phyloP scores from a whole-genome alignment of 192 early-diverging fungal species.

The Mortierella claussenii region DNA sequence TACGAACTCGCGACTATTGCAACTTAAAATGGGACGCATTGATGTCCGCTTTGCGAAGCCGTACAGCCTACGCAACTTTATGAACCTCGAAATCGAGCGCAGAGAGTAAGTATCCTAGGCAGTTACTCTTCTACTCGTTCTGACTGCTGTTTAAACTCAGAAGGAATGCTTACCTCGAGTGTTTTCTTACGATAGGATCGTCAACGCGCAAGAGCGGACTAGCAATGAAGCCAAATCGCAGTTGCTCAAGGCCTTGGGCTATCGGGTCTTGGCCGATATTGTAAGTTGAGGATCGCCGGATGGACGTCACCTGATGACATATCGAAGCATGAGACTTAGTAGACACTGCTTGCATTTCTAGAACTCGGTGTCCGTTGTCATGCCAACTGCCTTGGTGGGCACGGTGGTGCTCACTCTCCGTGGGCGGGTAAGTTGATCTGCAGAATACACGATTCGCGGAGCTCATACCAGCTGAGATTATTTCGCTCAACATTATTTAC shows the following conservation, averaged over 20 bases:
- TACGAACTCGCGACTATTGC: constrained; percentile 63
- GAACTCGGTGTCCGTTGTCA: constrained; percentile 82
- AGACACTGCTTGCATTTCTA: no score
- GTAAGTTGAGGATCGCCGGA: constrained; percentile 53
- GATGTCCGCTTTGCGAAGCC: constrained; percentile 84
- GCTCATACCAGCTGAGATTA: no score
- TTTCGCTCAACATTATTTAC: no score
- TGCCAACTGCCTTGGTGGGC: constrained; percentile 87
- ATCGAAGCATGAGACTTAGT: no score
- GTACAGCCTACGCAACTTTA: constrained; percentile 74
- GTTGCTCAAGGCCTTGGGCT: constrained; percentile 78
- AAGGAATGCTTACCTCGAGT: no score
- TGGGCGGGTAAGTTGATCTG: constrained; percentile 72
- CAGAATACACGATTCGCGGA: not conserved
- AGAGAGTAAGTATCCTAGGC: constrained; percentile 62
- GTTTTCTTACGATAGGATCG: constrained; percentile 19
- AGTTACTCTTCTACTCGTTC: not conserved
- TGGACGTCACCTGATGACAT: no score
- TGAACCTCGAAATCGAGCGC: constrained; percentile 67
- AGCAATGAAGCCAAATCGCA: constrained; percentile 58
- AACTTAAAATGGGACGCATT: constrained; percentile 84
- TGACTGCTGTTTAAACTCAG: not conserved
- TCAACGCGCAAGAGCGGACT: constrained; percentile 42
- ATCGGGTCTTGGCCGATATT: constrained; percentile 69
- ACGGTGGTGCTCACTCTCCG: constrained; percentile 85